phyloP scores from a whole-genome alignment of 768 basidiomycete species.

The Pisolithus albus region DNA sequence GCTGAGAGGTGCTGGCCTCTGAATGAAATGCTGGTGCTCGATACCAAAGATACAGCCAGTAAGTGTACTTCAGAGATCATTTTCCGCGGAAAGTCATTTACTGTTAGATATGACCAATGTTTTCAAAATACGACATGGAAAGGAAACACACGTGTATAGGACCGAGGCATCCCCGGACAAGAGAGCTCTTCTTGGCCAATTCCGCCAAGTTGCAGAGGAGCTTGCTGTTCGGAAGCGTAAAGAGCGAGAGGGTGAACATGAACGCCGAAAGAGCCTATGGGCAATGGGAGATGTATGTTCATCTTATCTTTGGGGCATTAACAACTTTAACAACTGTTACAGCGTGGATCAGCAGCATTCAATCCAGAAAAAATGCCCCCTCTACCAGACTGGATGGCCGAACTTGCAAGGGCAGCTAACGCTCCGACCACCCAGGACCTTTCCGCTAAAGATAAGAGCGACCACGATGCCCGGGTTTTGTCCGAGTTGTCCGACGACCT shows the following conservation, averaged over 20 bases:
- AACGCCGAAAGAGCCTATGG: conserved; percentile 76
- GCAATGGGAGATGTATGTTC: conserved; percentile 36
- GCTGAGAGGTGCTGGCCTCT: conserved; percentile 92
- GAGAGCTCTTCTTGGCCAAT: conserved; percentile 74
- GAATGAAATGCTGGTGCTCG: conserved; percentile 89
- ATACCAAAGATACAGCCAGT: conserved; percentile 95
- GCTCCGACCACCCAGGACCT: conserved; percentile 26
- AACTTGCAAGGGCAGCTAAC: conserved; percentile 54
- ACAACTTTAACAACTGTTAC: neutral
- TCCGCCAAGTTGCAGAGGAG: conserved; percentile 91
- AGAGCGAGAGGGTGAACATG: conserved; percentile 90
- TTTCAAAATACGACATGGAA: conserved; percentile 88
- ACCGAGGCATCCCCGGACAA: conserved; percentile 80
- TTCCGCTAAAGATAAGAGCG: conserved; percentile 67
- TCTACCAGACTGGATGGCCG: conserved; percentile 71
- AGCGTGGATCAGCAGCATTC: conserved; percentile 31
- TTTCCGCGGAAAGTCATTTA: conserved; percentile 2
- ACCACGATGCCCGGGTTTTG: conserved; percentile 79
- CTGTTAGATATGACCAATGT: conserved; percentile 80
- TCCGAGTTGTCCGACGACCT: conserved; percentile 89
- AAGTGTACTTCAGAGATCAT: conserved; percentile 18
- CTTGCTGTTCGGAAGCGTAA: conserved; percentile 81
- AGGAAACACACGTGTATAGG: conserved; percentile 92
- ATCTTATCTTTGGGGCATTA: neutral
- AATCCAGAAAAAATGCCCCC: conserved; percentile 42